These are phyloP conservation scores for Phytophthora macrochlamydospora DNA, from an alignment of 352 stramenopile species.

Conservation along the genomic window DNA sequence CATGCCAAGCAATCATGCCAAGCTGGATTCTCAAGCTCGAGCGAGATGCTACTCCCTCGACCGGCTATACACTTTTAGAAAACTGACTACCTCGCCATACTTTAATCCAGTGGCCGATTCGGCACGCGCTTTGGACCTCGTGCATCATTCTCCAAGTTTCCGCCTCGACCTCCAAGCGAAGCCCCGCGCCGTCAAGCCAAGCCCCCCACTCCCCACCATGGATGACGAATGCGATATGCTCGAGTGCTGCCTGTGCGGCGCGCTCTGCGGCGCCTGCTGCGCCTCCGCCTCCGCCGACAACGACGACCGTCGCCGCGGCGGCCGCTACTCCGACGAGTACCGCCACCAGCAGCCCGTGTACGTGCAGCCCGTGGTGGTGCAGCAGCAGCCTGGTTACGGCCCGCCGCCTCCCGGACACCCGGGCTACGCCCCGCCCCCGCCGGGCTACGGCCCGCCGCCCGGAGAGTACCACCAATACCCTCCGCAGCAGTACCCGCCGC, in stretches of 20 bases:
- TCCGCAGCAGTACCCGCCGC: slow-evolving; percentile 35
- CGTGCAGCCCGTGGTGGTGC: slow-evolving; percentile 77
- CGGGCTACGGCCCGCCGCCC: slow-evolving; percentile 44
- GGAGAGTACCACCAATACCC: slow-evolving; percentile 63
- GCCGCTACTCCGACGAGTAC: slow-evolving; percentile 44
- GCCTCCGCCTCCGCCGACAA: slow-evolving; percentile 43
- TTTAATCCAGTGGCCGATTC: slow-evolving; percentile 13
- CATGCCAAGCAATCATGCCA: not conserved
- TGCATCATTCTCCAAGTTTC: slow-evolving; percentile 36
- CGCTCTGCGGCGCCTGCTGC: slow-evolving; percentile 79
- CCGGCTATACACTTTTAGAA: slow-evolving; percentile 10
- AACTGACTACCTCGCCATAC: slow-evolving; percentile 28
- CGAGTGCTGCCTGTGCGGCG: slow-evolving; percentile 79
- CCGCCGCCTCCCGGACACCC: slow-evolving; percentile 33
- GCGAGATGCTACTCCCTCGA: slow-evolving; percentile 3
- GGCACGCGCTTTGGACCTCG: not conserved
- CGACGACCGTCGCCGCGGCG: slow-evolving; percentile 41
- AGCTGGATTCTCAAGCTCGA: slow-evolving; percentile 1
- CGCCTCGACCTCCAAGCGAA: slow-evolving; percentile 1
- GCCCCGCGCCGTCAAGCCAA: not conserved
- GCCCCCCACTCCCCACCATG: slow-evolving; percentile 26
- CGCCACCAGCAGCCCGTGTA: slow-evolving; percentile 59
- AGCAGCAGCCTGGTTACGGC: slow-evolving; percentile 38
- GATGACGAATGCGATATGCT: slow-evolving; percentile 81
- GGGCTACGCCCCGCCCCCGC: slow-evolving; percentile 33